Percentiles rank a stretch among this genome's conserved stretches.
Evolutionary conservation across 2,329 filamentous ascomycete genomes (phyloP).

Genomic region (Pseudopithomyces maydicus): DNA sequence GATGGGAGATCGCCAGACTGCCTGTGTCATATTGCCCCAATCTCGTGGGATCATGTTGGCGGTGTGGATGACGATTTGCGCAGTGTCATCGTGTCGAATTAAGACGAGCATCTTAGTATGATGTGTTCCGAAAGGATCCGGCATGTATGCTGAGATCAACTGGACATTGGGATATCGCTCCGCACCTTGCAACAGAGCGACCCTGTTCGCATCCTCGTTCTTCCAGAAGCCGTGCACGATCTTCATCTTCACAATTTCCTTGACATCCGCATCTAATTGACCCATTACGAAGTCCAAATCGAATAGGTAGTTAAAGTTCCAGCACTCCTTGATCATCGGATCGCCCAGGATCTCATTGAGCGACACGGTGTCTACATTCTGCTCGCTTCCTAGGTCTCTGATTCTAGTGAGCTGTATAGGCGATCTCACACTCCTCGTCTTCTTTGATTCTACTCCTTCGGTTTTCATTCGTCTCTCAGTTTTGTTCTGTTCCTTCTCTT

Average conservation of each 20-base stretch:
- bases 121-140: slow-evolving; percentile 85
- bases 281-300: slow-evolving; percentile 67
- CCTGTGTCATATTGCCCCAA: slow-evolving; percentile 88
- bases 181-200: slow-evolving; percentile 62
- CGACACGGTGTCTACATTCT: slow-evolving; percentile 70
- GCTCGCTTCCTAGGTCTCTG: slow-evolving; percentile 61
- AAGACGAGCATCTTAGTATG: slow-evolving; percentile 87
- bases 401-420: slow-evolving; percentile 76
- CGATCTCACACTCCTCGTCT: slow-evolving; percentile 53
- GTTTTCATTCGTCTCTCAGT: background rate
- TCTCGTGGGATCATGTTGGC: slow-evolving; percentile 90
- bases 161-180: slow-evolving; percentile 68
- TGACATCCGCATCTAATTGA: slow-evolving; percentile 63
- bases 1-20: slow-evolving; percentile 75
- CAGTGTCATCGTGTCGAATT: slow-evolving; percentile 74
- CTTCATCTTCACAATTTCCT: slow-evolving; percentile 58
- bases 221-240: slow-evolving; percentile 71
- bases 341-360: slow-evolving; percentile 73
- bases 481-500: background rate
- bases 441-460: background rate
- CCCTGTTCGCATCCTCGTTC: slow-evolving; percentile 65
- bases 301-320: slow-evolving; percentile 73
- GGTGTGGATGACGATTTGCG: slow-evolving; percentile 83
- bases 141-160: slow-evolving; percentile 76
- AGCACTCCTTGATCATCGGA: slow-evolving; percentile 72